Evolutionary conservation across 2,329 filamentous ascomycete species (phyloP), one percentile per base, ranked within the genome.

Genomic region (Stachybotrys echinatus): DNA sequence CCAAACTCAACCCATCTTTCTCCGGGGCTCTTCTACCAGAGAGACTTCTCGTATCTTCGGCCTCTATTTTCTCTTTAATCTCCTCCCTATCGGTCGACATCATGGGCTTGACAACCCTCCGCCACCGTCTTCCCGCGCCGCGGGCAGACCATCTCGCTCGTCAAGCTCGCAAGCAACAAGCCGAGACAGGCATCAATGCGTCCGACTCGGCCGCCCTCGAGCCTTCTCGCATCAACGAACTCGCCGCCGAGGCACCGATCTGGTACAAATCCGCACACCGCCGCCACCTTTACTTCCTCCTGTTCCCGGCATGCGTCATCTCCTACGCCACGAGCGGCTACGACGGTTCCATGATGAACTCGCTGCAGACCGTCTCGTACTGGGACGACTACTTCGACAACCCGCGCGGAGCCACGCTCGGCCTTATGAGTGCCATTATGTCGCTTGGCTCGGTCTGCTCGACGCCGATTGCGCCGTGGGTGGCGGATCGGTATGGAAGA

Each of bases 301-400:
- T 69, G 5, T 64, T 67, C 39, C 63, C 65, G 3, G 65, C 65
- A 2, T 61, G 61, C 23, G 62, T 69, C 38, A 60, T 68, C 1
- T 65, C 65, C 0, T 67, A 67, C 23, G 65, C 63, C 23, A 77
- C 76, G 5, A 74, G 71, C 50, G 74, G 74, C 17, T 77, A 76
- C 47, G 74, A 77, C 56, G 73, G 73, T 3, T 71, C 68, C 18
- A 74, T 79, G 67, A 74, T 77, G 66, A 77, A 78, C 53, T n/a
- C n/a, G n/a, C n/a, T n/a, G n/a, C 74, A 79, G 53, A 65, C 70
- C 0, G 60, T 75, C 1, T 57, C 63, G 0, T 63, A 66, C 14
- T 75, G 71, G 71, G 63, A 74, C 34, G 63, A 65, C n/a, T 74
- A 64, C 47, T 69, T 71, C 23, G 57, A 61, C 22, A 63, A 63